These are phyloP conservation scores for Metschnikowia peoriensis DNA, from an alignment of 805 yeast genomes.

Conservation along the genomic window DNA sequence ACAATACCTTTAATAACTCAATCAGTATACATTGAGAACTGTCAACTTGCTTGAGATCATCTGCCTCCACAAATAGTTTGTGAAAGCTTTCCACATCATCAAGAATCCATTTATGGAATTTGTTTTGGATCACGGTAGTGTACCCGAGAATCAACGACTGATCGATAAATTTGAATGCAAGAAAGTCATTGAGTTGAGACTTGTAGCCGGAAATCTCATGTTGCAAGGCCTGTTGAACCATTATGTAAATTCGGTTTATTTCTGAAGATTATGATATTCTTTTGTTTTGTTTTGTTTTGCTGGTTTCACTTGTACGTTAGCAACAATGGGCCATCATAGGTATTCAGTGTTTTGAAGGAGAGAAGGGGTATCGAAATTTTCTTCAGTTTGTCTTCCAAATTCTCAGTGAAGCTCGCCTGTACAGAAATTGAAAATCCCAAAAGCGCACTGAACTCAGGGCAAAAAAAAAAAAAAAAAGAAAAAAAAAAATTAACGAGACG, in stretches of 20 bases:
- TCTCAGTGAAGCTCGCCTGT: constrained; percentile 5
- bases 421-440: constrained; percentile 2
- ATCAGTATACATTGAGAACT: constrained; percentile 36
- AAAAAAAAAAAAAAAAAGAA: neutral
- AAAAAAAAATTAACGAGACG: neutral
- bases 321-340: constrained; percentile 11
- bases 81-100: constrained; percentile 35
- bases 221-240: constrained; percentile 11
- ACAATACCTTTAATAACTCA: constrained; percentile 42
- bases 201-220: constrained; percentile 18
- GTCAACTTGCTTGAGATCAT: constrained; percentile 9
- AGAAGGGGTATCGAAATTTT: constrained; percentile 3
- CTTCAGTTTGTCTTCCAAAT: neutral
- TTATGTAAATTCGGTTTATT: neutral
- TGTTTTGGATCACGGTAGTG: constrained; percentile 47
- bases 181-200: constrained; percentile 27
- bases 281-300: neutral
- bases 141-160: constrained; percentile 50
- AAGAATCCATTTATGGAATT: constrained; percentile 41
- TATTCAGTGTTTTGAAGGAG: neutral
- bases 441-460: neutral
- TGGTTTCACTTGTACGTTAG: constrained; percentile 7
- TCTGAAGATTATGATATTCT: neutral
- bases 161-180: constrained; percentile 26
- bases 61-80: constrained; percentile 1